Percentiles rank a stretch among this genome's conserved stretches.
These are phyloP conservation scores for Ceratonia siliqua DNA, from an alignment of 306 rosid species.

Conservation along the genomic window DNA sequence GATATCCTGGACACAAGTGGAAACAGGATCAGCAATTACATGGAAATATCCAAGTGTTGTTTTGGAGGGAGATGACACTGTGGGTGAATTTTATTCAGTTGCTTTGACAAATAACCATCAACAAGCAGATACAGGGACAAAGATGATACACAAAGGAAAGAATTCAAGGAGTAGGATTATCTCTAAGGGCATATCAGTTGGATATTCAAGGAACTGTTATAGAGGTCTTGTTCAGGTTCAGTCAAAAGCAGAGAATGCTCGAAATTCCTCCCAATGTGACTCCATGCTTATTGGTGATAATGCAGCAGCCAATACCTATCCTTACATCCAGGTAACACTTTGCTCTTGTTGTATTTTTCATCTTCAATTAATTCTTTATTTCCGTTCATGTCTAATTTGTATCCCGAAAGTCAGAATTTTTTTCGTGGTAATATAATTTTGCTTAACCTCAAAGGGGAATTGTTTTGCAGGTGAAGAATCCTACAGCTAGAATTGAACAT, in stretches of 20 bases:
- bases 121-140: constrained; percentile 91
- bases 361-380: neutral
- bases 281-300: constrained; percentile 93
- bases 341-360: neutral
- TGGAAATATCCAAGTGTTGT: constrained; percentile 97
- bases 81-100: constrained; percentile 91
- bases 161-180: constrained; percentile 89
- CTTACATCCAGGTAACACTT: constrained; percentile 74
- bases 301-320: constrained; percentile 94
- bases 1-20: constrained; percentile 96
- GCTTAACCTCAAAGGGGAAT: neutral
- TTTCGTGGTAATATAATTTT: neutral
- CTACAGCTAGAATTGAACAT: constrained; percentile 75
- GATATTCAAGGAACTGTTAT: constrained; percentile 83
- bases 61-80: constrained; percentile 87
- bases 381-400: neutral
- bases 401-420: neutral
- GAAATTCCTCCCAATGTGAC: constrained; percentile 89
- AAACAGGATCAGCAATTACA: constrained; percentile 89
- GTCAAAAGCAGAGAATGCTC: constrained; percentile 82
- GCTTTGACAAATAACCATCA: constrained; percentile 90
- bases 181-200: constrained; percentile 89
- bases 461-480: constrained; percentile 68
- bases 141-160: constrained; percentile 96
- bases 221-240: constrained; percentile 94